Evolutionary conservation across 75 land plant genomes (phyloP).

Genomic region (Azolla pinnata): DNA sequence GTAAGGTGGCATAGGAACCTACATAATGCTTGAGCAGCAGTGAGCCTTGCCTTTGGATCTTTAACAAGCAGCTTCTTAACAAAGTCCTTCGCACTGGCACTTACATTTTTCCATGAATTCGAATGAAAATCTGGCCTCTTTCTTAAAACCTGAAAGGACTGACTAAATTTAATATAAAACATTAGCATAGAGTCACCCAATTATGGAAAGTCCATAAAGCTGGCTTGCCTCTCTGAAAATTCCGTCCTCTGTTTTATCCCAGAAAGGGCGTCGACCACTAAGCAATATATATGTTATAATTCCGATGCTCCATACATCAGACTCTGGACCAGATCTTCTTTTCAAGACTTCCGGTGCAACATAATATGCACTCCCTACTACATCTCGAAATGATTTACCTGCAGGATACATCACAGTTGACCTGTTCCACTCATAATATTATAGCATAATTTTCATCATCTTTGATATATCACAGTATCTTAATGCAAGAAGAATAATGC

Average conservation of each 20-base stretch:
- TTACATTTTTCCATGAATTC: slow-evolving; percentile 85
- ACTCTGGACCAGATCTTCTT: slow-evolving; percentile 90
- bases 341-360: slow-evolving; percentile 98
- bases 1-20: slow-evolving; percentile 10
- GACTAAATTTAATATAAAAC: not conserved
- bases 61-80: slow-evolving; percentile 75
- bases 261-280: slow-evolving; percentile 92
- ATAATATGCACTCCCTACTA: slow-evolving; percentile 98
- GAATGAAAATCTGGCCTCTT: slow-evolving; percentile 83
- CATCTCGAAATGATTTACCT: slow-evolving; percentile 79
- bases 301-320: slow-evolving; percentile 99
- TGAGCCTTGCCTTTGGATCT: slow-evolving; percentile 79
- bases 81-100: slow-evolving; percentile 79
- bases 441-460: not conserved
- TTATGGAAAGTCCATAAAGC: not conserved
- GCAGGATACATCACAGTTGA: slow-evolving; percentile 3
- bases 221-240: slow-evolving; percentile 76
- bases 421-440: not conserved
- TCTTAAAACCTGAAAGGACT: slow-evolving; percentile 49
- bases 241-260: slow-evolving; percentile 96
- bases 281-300: slow-evolving; percentile 92
- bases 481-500: slow-evolving; percentile 16
- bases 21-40: slow-evolving; percentile 97
- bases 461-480: not conserved
- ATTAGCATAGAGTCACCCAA: not conserved